These are phyloP conservation scores for Aspergillus eucalypticola DNA, from an alignment of 2,329 filamentous ascomycete species.

Conservation along the genomic window DNA sequence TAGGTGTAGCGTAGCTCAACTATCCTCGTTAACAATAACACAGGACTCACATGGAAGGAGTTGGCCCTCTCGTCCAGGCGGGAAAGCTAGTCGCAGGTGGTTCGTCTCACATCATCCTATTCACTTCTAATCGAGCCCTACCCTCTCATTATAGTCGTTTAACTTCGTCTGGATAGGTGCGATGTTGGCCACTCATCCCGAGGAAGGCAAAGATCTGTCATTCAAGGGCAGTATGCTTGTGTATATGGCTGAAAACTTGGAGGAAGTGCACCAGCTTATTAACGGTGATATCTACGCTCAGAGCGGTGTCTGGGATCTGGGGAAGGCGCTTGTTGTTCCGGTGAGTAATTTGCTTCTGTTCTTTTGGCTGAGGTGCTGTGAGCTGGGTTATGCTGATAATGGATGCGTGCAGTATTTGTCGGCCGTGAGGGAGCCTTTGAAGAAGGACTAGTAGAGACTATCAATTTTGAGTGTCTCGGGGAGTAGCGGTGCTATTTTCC, in stretches of 20 bases:
- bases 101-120: constrained; percentile 36
- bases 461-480: neutral
- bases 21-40: neutral
- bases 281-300: constrained; percentile 21
- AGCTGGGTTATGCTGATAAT: neutral
- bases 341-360: neutral
- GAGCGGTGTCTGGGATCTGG: constrained; percentile 24
- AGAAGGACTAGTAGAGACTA: neutral
- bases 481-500: neutral
- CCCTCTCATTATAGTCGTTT: neutral
- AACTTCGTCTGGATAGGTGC: constrained; percentile 54
- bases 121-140: neutral
- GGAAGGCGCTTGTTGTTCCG: constrained; percentile 19
- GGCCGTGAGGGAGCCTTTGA: neutral
- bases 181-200: constrained; percentile 65
- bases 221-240: constrained; percentile 24
- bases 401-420: neutral
- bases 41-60: constrained; percentile 58
- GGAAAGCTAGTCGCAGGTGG: constrained; percentile 67
- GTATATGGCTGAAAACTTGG: constrained; percentile 17
- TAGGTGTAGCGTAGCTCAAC: too few species aligned
- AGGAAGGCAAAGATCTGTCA: constrained; percentile 41
- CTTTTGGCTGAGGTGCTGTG: neutral
- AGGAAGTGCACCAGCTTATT: constrained; percentile 20
- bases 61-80: constrained; percentile 55